phyloP scores from a whole-genome alignment of 768 basidiomycete genomes.

The Suillus lakei region DNA sequence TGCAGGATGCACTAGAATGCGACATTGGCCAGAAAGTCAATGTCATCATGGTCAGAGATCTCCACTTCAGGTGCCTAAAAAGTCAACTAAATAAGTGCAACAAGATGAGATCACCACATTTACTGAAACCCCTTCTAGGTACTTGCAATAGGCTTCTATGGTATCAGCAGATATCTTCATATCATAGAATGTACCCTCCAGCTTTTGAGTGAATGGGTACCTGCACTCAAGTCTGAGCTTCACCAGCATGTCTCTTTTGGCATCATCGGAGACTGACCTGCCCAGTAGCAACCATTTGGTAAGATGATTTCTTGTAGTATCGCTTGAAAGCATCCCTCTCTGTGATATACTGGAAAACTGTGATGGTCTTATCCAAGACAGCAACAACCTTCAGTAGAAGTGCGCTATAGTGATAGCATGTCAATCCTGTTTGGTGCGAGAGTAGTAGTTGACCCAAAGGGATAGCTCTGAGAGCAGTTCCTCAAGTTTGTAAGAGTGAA shows the following conservation, averaged over 20 bases:
- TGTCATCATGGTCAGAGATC: constrained; percentile 86
- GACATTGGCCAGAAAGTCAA: constrained; percentile 96
- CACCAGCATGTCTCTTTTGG: constrained; percentile 95
- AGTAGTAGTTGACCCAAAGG: no score
- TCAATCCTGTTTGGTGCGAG: no score
- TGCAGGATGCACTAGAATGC: constrained; percentile 65
- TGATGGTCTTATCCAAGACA: constrained; percentile 94
- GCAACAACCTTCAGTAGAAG: constrained; percentile 89
- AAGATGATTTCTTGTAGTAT: constrained; percentile 96
- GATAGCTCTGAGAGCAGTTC: no score
- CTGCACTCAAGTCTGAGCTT: constrained; percentile 98
- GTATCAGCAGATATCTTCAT: constrained; percentile 89
- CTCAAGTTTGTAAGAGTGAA: no score
- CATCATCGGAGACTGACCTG: constrained; percentile 96
- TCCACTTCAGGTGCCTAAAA: constrained; percentile 77
- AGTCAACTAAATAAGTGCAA: constrained; percentile 15
- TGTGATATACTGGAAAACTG: constrained; percentile 89
- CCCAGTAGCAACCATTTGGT: constrained; percentile 87
- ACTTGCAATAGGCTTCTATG: constrained; percentile 70
- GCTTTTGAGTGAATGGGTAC: constrained; percentile 94
- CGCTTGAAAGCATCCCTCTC: constrained; percentile 98
- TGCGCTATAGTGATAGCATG: no score
- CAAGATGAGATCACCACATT: constrained; percentile 23
- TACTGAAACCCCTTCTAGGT: constrained; percentile 66
- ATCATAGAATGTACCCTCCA: constrained; percentile 99